Conservation (phyloP, 257 asterid genomes). For the Fraxinus americana region DNA sequence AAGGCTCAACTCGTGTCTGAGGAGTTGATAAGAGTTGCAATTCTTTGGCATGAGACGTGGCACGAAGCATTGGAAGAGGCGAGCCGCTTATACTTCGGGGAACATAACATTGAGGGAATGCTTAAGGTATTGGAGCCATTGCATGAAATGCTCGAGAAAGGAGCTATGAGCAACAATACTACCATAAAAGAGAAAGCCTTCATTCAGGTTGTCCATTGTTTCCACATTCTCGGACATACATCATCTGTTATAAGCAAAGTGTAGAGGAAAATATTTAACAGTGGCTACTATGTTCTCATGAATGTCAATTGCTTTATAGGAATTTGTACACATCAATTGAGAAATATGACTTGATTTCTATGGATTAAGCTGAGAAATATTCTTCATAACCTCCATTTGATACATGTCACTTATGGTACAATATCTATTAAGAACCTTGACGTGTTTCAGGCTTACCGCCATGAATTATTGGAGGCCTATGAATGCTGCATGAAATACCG, state of each 20-base stretch:
- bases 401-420: slow-evolving; percentile 7
- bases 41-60: slow-evolving; percentile 99
- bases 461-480: slow-evolving; percentile 87
- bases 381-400: slow-evolving; percentile 16
- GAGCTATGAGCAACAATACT: slow-evolving; percentile 77
- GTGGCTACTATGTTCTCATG: slow-evolving; percentile 17
- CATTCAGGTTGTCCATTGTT: slow-evolving; percentile 69
- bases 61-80: slow-evolving; percentile 99
- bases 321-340: slow-evolving; percentile 3
- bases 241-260: not conserved
- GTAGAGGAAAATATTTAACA: not conserved
- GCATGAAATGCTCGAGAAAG: slow-evolving; percentile 96
- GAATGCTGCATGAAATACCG: slow-evolving; percentile 87
- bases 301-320: slow-evolving; percentile 3
- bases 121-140: slow-evolving; percentile 88
- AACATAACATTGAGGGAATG: slow-evolving; percentile 97
- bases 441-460: slow-evolving; percentile 69
- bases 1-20: slow-evolving; percentile 98
- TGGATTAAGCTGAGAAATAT: not conserved
- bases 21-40: slow-evolving; percentile 97
- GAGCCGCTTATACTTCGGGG: slow-evolving; percentile 97
- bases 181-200: slow-evolving; percentile 87
- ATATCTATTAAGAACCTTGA: slow-evolving; percentile 11
- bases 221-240: slow-evolving; percentile 8
- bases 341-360: slow-evolving; percentile 14